phyloP scores from a whole-genome alignment of 768 basidiomycete species.

The Cytidiella melzeri region DNA sequence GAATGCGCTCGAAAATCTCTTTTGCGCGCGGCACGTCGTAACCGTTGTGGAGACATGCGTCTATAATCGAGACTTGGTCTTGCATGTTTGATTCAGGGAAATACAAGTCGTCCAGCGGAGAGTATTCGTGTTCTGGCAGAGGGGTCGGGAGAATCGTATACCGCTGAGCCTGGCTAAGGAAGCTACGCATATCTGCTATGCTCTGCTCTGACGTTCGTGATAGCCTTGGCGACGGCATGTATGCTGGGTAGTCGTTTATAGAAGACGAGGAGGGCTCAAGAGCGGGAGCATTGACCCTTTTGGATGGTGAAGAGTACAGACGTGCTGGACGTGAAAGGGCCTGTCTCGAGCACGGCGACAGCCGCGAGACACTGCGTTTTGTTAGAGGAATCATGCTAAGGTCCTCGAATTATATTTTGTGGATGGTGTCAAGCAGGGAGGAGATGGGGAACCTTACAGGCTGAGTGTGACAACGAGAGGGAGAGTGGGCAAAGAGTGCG shows the following conservation, averaged over 20 bases:
- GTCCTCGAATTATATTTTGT: too few relatives aligned
- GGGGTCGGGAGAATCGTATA: conserved; percentile 66
- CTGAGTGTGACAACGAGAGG: too few relatives aligned
- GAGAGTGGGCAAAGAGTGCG: too few relatives aligned
- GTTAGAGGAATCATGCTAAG: conserved; percentile 27
- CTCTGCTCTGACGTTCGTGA: conserved; percentile 11
- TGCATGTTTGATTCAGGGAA: conserved; percentile 61
- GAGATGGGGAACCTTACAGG: too few relatives aligned
- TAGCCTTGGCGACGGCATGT: conserved; percentile 20
- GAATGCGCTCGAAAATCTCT: conserved; percentile 61
- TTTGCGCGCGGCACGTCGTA: conserved; percentile 77
- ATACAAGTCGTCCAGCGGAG: conserved; percentile 40
- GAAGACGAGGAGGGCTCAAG: conserved; percentile 34
- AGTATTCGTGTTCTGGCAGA: conserved; percentile 42
- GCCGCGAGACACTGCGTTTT: conserved; percentile 16
- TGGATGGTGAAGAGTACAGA: conserved; percentile 63
- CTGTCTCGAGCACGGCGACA: conserved; percentile 58
- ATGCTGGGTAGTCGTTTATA: conserved; percentile 35
- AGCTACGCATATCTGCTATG: conserved; percentile 40
- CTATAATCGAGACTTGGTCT: conserved; percentile 72
- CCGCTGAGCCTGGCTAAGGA: conserved; percentile 40
- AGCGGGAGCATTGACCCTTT: conserved; percentile 48
- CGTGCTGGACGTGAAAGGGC: conserved; percentile 63
- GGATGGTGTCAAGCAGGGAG: too few relatives aligned
- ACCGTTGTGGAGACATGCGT: conserved; percentile 71